phyloP scores from a whole-genome alignment of 2,329 filamentous ascomycete species.

The Venturia pyrina region DNA sequence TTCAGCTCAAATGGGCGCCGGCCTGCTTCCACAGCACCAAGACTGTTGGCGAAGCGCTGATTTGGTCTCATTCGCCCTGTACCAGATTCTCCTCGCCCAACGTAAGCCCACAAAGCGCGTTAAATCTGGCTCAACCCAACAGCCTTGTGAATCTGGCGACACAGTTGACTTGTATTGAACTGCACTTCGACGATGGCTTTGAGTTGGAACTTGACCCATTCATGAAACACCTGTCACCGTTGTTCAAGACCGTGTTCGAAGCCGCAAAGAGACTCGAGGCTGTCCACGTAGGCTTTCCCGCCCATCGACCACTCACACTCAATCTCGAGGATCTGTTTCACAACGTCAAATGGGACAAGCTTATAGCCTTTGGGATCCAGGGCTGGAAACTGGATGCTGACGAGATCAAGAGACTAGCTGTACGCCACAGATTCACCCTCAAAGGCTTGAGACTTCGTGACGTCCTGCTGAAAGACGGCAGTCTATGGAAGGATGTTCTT shows the following conservation, averaged over 20 bases:
- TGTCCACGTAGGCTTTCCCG: constrained; percentile 55
- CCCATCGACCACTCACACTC: constrained; percentile 45
- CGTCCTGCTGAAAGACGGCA: constrained; percentile 50
- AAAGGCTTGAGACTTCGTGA: constrained; percentile 50
- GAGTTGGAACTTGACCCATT: constrained; percentile 50
- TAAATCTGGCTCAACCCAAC: constrained; percentile 38
- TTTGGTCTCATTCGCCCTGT: constrained; percentile 45
- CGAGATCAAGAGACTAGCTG: constrained; percentile 49
- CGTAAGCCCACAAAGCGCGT: constrained; percentile 49
- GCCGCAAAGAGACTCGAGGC: constrained; percentile 51
- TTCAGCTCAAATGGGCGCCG: constrained; percentile 49
- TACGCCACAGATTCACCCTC: constrained; percentile 46
- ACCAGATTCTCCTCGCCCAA: constrained; percentile 53
- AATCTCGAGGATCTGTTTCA: constrained; percentile 54
- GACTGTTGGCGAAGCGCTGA: constrained; percentile 47
- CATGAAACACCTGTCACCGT: constrained; percentile 46
- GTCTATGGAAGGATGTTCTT: constrained; percentile 52
- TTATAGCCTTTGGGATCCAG: constrained; percentile 55
- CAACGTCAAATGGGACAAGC: constrained; percentile 48
- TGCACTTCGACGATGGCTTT: constrained; percentile 51
- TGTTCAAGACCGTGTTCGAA: constrained; percentile 49
- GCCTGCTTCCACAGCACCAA: constrained; percentile 53
- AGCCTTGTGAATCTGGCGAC: constrained; percentile 42
- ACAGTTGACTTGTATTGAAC: constrained; percentile 50
- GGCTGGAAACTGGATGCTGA: constrained; percentile 51